Base-by-base conservation (phyloP, 192 early-diverging fungal species). In the Rhizoclosmatium globosum region DNA sequence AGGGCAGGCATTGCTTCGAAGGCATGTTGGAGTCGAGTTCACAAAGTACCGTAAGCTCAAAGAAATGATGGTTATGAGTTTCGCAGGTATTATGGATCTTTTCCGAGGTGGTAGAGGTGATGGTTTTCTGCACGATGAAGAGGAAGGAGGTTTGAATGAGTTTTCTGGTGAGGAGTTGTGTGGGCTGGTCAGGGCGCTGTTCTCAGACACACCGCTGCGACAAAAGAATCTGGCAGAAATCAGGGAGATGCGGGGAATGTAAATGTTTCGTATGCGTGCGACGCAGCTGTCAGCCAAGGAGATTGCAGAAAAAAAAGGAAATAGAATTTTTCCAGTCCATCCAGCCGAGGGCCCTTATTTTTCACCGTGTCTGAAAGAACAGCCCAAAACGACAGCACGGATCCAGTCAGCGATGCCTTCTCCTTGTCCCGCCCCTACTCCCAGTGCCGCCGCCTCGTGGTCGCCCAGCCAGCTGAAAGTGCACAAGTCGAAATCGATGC, bases 121-220 rank as follows among this genome's bases (percentile, higher is more conserved):
- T 9, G 23, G 23, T 2, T 50, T 72, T 47, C 19, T 61, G 58
- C 17, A 19, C 7, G 59, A 62, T 41, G 48, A 77, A 23, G 76
- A 68, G n/a, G 65, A 47, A 17, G 64, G 47, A 13, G 76, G 65
- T 53, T 53, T 85, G 64, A 70, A 58, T 2, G 87, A 65, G 70
- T 83, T 84, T 82, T 56, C 47, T 53, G 48, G 38, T 43, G 46
- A 47, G 60, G 85, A 85, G 78, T 21, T 89, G 70, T 41, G 66
- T 53, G 62, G 83, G 17, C 66, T 89, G 2, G 80, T 86, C 9
- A 59, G 70, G 64, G 87, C 87, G 31, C 68, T 89, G 68, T 89
- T 89, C 79, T 82, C 85, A 47, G 87, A 89, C 65, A 86, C 87
- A 41, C 76, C 78, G 31, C 66, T 88, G 71, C 47, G 87, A 38